Evolutionary conservation across 495 filamentous ascomycete species (phyloP).

Genomic region (Podospora conica): DNA sequence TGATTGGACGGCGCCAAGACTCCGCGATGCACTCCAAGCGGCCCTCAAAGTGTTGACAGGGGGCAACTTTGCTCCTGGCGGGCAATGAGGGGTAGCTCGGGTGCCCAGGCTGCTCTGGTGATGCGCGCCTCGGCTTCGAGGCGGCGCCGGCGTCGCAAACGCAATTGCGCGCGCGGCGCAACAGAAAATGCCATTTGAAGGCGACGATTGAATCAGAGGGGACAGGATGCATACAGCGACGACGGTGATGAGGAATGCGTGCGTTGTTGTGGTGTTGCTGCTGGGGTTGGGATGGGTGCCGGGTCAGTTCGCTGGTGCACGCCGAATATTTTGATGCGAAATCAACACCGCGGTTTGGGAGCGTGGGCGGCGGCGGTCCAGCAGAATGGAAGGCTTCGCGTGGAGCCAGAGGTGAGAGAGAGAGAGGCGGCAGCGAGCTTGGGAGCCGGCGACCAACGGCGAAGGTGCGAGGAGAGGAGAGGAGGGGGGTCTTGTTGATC

Average conservation of each 20-base stretch:
- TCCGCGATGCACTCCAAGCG: background rate
- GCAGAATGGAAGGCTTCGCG: constrained; percentile 5
- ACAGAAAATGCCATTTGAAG: constrained; percentile 30
- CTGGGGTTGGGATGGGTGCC: constrained; percentile 16
- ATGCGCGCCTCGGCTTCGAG: background rate
- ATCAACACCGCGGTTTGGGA: constrained; percentile 6
- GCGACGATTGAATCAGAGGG: constrained; percentile 20
- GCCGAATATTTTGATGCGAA: constrained; percentile 9
- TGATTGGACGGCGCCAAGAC: background rate
- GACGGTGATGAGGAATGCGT: background rate
- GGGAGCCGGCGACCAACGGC: constrained; percentile 6
- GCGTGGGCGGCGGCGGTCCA: constrained; percentile 2
- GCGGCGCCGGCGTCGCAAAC: constrained; percentile 21
- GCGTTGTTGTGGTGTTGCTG: background rate
- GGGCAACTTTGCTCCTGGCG: background rate
- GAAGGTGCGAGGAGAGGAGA: constrained; percentile 2
- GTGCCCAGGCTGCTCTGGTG: background rate
- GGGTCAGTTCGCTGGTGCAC: background rate
- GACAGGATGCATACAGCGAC: constrained; percentile 29
- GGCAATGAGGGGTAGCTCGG: constrained; percentile 10
- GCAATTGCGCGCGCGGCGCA: constrained; percentile 32
- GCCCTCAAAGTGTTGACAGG: background rate
- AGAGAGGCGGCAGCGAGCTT: background rate
- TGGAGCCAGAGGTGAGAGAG: constrained; percentile 9
- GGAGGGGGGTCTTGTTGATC: background rate